Percentiles rank a stretch among this genome's conserved stretches.
phyloP scores from a whole-genome alignment of 257 asterid species.

The Solanum okadae region DNA sequence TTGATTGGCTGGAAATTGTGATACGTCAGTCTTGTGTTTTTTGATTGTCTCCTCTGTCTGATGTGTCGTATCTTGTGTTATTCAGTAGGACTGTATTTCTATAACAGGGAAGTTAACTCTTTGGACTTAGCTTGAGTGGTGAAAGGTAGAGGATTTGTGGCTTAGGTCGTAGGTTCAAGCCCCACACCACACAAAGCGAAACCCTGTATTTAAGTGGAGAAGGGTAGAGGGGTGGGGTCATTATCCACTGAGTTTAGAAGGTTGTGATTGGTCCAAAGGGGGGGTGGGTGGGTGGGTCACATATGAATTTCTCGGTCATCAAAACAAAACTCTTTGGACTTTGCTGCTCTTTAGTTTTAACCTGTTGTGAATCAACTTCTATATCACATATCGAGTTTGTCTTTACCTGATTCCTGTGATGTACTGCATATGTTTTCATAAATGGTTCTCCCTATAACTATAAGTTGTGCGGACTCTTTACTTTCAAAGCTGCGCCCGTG shows the following conservation, averaged over 20 bases:
- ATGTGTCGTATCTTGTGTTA: background rate
- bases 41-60: background rate
- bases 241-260: background rate
- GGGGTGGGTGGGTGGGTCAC: background rate
- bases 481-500: background rate
- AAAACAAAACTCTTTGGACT: background rate
- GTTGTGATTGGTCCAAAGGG: background rate
- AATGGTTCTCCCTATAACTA: rapidly evolving
- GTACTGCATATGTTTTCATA: background rate
- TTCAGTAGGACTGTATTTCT: rapidly evolving
- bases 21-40: background rate
- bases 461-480: background rate
- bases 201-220: background rate
- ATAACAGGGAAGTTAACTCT: background rate
- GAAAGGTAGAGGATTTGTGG: background rate
- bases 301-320: rapidly evolving
- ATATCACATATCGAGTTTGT: background rate
- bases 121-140: too few relatives aligned
- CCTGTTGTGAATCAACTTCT: background rate
- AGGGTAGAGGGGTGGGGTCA: rapidly evolving
- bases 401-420: background rate
- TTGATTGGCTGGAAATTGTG: background rate
- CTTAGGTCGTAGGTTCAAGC: background rate
- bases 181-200: background rate
- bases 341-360: background rate